Percentiles rank a stretch among this genome's conserved stretches.
Evolutionary conservation across 2,329 filamentous ascomycete species (phyloP).

Genomic region (Fusarium pilosicola): DNA sequence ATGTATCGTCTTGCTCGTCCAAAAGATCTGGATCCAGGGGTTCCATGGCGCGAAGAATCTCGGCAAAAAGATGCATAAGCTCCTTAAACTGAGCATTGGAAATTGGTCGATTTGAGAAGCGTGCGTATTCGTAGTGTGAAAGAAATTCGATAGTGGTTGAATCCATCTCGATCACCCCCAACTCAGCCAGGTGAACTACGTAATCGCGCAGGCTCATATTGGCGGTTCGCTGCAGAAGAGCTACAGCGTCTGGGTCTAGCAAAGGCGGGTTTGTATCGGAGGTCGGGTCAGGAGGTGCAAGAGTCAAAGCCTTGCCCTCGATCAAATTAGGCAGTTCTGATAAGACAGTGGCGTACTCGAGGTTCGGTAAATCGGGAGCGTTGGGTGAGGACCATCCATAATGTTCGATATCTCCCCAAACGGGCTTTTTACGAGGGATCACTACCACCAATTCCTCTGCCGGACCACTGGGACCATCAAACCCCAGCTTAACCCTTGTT

Average conservation of each 20-base stretch:
- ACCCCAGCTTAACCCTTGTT: constrained; percentile 33
- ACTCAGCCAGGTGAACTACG: constrained; percentile 72
- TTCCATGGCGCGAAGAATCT: constrained; percentile 80
- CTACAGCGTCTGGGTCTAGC: constrained; percentile 74
- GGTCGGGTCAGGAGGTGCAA: constrained; percentile 69
- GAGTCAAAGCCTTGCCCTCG: constrained; percentile 90
- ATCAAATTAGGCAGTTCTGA: constrained; percentile 88
- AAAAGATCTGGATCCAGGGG: constrained; percentile 67
- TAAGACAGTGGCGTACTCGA: constrained; percentile 86
- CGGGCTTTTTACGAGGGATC: constrained; percentile 61
- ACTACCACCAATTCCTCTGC: constrained; percentile 55
- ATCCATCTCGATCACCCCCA: constrained; percentile 68
- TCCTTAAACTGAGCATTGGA: constrained; percentile 76
- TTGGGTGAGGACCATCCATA: constrained; percentile 88
- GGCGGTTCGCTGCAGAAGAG: constrained; percentile 74
- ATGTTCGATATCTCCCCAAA: constrained; percentile 88
- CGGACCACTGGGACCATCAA: constrained; percentile 51
- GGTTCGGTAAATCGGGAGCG: constrained; percentile 76
- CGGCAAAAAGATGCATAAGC: constrained; percentile 86
- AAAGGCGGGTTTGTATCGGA: constrained; percentile 53
- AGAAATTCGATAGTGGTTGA: constrained; percentile 71
- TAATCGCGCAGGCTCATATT: constrained; percentile 84
- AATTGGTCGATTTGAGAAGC: constrained; percentile 79
- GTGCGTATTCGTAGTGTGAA: constrained; percentile 80
- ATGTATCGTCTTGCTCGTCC: constrained; percentile 40